phyloP scores from a whole-genome alignment of 2,329 filamentous ascomycete genomes.

The Botrytis cinerea region DNA sequence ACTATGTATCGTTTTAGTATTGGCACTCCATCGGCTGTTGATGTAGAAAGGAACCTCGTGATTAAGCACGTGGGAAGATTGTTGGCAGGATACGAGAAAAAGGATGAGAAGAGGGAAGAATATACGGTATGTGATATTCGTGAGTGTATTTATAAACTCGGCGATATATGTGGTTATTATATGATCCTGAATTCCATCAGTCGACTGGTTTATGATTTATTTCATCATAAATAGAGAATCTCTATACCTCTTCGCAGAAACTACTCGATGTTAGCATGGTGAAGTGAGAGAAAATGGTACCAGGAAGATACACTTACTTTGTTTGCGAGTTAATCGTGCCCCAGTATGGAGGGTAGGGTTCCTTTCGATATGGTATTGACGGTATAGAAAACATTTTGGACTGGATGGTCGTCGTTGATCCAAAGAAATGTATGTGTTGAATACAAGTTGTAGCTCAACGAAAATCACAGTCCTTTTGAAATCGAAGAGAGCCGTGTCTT shows the following conservation, averaged over 20 bases:
- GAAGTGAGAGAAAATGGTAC: not conserved
- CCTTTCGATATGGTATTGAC: slow-evolving; percentile 33
- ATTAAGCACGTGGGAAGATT: slow-evolving; percentile 23
- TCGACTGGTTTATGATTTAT: not conserved
- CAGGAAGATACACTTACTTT: slow-evolving; percentile 33
- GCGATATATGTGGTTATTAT: slow-evolving; percentile 53
- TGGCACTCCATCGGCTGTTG: not conserved
- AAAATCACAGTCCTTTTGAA: not conserved
- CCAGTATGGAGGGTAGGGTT: slow-evolving; percentile 37
- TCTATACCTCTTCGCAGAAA: slow-evolving; percentile 41
- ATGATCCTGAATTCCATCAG: slow-evolving; percentile 50
- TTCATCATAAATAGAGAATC: not conserved
- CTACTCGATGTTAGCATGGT: slow-evolving; percentile 26
- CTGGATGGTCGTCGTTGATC: not conserved
- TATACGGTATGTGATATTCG: slow-evolving; percentile 52
- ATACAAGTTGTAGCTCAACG: not conserved
- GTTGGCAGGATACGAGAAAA: not conserved
- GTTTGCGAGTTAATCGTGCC: slow-evolving; percentile 33
- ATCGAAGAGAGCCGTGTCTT: not conserved
- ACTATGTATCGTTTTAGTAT: slow-evolving; percentile 25
- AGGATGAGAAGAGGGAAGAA: slow-evolving; percentile 21
- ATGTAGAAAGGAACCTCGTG: not conserved
- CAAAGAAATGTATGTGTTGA: not conserved
- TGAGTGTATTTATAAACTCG: slow-evolving; percentile 56
- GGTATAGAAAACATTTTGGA: slow-evolving; percentile 19